A percentile compares a stretch with the other conserved stretches of the same genome.
phyloP scores from a whole-genome alignment of 129 eudicot genomes.

The carrot (Daucus carota) region DNA sequence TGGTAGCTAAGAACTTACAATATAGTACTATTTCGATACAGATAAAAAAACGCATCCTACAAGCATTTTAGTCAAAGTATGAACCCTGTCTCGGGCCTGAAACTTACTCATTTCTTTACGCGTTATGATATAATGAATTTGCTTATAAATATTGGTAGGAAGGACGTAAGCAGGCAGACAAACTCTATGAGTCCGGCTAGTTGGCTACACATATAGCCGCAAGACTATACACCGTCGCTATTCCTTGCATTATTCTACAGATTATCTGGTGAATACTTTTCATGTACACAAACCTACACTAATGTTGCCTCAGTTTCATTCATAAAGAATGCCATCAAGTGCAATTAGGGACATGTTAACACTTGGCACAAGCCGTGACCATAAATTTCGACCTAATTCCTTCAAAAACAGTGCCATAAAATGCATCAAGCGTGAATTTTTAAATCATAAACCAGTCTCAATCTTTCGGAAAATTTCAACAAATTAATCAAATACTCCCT shows the following conservation, averaged over 20 bases:
- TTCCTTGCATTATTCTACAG: neutral
- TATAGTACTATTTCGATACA: too few species aligned
- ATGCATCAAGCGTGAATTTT: neutral
- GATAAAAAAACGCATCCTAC: too few species aligned
- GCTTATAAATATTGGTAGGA: neutral
- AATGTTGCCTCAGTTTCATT: neutral
- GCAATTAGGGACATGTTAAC: neutral
- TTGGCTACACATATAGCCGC: neutral
- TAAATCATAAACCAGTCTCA: neutral
- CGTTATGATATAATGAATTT: neutral
- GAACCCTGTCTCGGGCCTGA: too few species aligned
- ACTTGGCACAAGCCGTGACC: neutral
- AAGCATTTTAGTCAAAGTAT: too few species aligned
- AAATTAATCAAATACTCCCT: neutral
- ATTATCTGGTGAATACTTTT: neutral
- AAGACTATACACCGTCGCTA: neutral
- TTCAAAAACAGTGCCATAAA: neutral
- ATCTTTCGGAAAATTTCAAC: neutral
- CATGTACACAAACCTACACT: neutral
- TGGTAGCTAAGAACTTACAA: neutral
- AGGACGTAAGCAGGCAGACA: neutral
- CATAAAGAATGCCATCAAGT: too few species aligned
- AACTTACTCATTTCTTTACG: neutral
- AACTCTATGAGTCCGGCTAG: neutral
- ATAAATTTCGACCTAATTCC: neutral